These are phyloP conservation scores for Leucocoprinus birnbaumii DNA, from an alignment of 768 basidiomycete species.

Conservation along the genomic window DNA sequence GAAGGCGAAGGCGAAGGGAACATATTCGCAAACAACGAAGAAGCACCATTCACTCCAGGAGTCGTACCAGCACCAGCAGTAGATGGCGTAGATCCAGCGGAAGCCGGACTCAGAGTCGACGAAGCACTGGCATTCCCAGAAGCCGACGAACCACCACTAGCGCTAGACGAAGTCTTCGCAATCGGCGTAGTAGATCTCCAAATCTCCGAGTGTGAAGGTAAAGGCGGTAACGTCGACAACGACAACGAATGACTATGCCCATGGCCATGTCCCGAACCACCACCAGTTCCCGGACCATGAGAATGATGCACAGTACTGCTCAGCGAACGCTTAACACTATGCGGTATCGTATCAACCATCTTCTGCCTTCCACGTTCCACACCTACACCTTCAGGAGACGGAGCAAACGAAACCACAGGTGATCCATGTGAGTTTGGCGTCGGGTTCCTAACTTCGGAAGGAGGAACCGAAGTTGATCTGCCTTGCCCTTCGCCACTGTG, in stretches of 20 bases:
- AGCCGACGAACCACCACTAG: neutral
- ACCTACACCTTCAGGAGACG: neutral
- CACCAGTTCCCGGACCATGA: constrained; percentile 5
- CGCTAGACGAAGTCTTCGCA: neutral
- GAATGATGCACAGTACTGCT: constrained; percentile 13
- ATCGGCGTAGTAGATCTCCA: constrained; percentile 10
- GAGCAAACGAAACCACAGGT: constrained; percentile 12
- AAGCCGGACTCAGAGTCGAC: neutral
- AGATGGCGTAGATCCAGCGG: neutral
- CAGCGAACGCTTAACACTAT: constrained; percentile 8
- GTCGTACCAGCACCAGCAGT: neutral
- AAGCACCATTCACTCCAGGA: neutral
- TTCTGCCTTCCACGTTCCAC: neutral
- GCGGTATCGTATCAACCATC: neutral
- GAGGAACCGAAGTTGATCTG: constrained; percentile 17
- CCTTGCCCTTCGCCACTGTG: neutral
- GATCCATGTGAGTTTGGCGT: constrained; percentile 24
- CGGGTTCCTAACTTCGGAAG: constrained; percentile 46
- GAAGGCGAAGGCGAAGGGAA: neutral
- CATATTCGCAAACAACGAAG: neutral
- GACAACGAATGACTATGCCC: constrained; percentile 13
- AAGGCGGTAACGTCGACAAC: constrained; percentile 8
- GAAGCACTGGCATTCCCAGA: neutral
- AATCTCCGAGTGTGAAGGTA: constrained; percentile 10
- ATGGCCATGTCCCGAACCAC: too few species aligned